A percentile compares a stretch with the other conserved stretches of the same genome.
Conservation (phyloP, 345 rosid species). For the Ceriops zippeliana region DNA sequence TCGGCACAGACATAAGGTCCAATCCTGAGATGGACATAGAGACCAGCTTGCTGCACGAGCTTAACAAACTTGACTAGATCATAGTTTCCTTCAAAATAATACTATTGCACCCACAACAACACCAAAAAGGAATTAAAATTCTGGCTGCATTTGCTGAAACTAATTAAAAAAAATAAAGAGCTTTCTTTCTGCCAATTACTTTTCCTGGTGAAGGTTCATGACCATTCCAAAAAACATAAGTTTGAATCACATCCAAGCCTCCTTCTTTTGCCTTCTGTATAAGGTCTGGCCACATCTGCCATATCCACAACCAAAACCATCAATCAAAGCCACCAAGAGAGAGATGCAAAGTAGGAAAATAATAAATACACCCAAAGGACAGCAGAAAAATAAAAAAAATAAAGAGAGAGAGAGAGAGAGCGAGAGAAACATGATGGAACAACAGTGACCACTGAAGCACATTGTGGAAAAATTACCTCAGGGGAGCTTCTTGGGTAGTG, state of each 20-base stretch:
- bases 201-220: conserved; percentile 92
- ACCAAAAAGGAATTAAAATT: conserved; percentile 11
- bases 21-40: conserved; percentile 87
- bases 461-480: conserved; percentile 56
- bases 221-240: conserved; percentile 99
- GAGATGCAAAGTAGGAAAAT: not conserved
- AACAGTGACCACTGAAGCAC: conserved; percentile 20
- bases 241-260: conserved; percentile 95
- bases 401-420: not conserved
- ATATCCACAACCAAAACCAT: conserved; percentile 14
- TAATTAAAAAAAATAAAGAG: not conserved
- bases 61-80: conserved; percentile 88
- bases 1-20: conserved; percentile 99
- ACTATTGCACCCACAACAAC: conserved; percentile 39
- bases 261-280: conserved; percentile 91
- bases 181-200: conserved; percentile 36
- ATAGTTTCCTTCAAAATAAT: conserved; percentile 81
- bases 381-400: not conserved
- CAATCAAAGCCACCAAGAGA: conserved; percentile 2
- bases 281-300: conserved; percentile 99
- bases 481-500: conserved; percentile 98
- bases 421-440: conserved; percentile 9
- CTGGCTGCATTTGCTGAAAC: conserved; percentile 7
- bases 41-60: conserved; percentile 79
- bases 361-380: conserved; percentile 11